Evolutionary conservation across 306 rosid genomes (phyloP), one percentile per base, ranked within the genome.

Genomic region (Quercus bicolor): DNA sequence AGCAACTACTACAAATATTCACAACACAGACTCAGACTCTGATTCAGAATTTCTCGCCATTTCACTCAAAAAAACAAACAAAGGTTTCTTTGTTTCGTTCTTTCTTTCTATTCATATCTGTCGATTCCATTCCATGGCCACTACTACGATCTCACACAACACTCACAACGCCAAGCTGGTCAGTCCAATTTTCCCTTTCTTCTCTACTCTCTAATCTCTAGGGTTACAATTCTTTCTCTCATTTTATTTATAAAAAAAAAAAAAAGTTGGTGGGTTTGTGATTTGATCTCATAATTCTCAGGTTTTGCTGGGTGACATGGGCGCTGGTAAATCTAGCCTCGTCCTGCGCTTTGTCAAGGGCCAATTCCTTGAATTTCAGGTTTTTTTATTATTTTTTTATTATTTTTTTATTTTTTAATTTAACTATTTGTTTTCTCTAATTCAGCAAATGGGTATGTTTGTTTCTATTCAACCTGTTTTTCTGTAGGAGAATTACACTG

Each of bases 271-370:
- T 29, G 10, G 45, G 45, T 29, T 70, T 70, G 20, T 70, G 57
- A 70, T 70, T 7, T 70, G 57, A 70, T 70, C 11, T 45, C 34
- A 6, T 72, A 80, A 43, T 79, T 40, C 45, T 40, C 85, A 88
- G 91, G 91, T 88, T 88, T 89, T 88, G 48, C 89, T 88, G 4
- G 91, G 91, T 55, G 91, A 88, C 51, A 86, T 88, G 91, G 91
- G 91, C 70, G 86, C 91, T 7, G 91, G 91, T 18, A 88, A 88
- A 77, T 88, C 91, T 61, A 88, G 91, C 43, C 91, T 88, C 29
- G 91, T 88, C 84, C 79, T 88, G 86, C 83, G 91, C 56, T 88
- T 88, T 68, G 91, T 88, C 51, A 88, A 77, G 86, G 91, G 91
- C 75, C 91, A 88, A 77, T 88, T 88, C 76, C 91, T 74, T 7